Evolutionary conservation across 192 early-diverging fungal species (phyloP), one percentile per base, ranked within the genome.

Genomic region (Lobulomyces angularis): DNA sequence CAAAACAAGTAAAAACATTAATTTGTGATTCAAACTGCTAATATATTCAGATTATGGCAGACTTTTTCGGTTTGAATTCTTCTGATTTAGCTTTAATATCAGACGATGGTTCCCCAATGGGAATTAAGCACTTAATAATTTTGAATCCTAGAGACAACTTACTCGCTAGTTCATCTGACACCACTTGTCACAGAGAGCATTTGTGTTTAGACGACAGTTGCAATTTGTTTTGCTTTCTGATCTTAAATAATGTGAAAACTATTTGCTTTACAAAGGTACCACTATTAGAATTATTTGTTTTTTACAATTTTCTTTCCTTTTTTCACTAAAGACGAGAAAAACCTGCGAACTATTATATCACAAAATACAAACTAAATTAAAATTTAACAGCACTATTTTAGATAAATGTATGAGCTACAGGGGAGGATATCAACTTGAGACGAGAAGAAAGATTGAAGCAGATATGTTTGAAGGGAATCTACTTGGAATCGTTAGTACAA

Each of bases 391-490:
- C 24, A 16, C 26, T 63, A 1, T 27, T n/a, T n/a, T 50, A 11
- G 37, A 35, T 3, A 43, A 39, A 5, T 58, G 83, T 3, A 68
- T 82, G 62, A 52, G 65, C 18, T 90, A 90, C 46, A 73, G 87
- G 8, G 87, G 69, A 8, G 87, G 87, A 12, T 90, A 90, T 60
- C 67, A 55, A 1, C 53, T 62, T 9, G 57, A 57, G 8, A 79
- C 83, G 41, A 58, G 86, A 27, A 48, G 84, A 12, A 42, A 64
- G 5, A 90, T 88, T 17, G 86, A 90, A 53, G 40, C 46, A 6
- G 43, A 53, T 30, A 48, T 90, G 53, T 86, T 86, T 58, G 18
- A 35, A n/a, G 82, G 80, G 0, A 54, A 71, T 11, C 41, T 84
- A 20, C 44, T 72, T 3, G 59, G 60, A 50, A 24, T 0, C 37